Evolutionary conservation across 305 asterid species (phyloP), one percentile per base, ranked within the genome.

Genomic region (Fraxinus latifolia): DNA sequence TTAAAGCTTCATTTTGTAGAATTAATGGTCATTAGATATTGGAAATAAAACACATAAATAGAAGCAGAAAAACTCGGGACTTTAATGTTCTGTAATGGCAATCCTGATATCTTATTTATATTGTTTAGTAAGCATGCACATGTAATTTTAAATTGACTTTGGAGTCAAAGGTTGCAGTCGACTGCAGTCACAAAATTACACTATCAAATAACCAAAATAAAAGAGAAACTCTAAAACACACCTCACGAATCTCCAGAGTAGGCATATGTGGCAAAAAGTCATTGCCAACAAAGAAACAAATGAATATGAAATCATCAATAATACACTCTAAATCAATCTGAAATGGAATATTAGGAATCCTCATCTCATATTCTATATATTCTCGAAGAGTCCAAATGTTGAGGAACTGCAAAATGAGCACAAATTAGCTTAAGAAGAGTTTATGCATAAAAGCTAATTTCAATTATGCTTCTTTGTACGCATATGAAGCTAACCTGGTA

Each of bases 191-290:
- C 53, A 77, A 76, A 77, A 78, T 25, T 76, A 62, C 23, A 50
- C 42, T 7, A 70, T 72, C 71, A 81, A 80, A 81, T 32, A 82
- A 75, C 60, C 60, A 80, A 32, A 23, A 37, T 71, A 50, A 29
- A 27, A 71, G 79, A 83, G 23, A 60, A 76, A 53, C 79, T 74
- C 21, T 9, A 75, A 58, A 81, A 87, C 96, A 86, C 72, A 95
- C 99, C 99, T 96, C 99, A 32, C 98, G 99, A 84, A 96, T 96
- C 95, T 96, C 99, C 58, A 96, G 97, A 31, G 99, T 96, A 68
- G 99, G 99, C 99, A 96, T 95, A 88, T 96, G 99, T n/a, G 99
- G 99, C 90, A 96, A 85, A 84, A 96, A 96, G 87, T 96, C 99
- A 83, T 96, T 96, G 83, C 99, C 99, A 31, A 96, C 98, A 70